These are phyloP conservation scores for Acrodontium crateriforme DNA, from an alignment of 2,329 filamentous ascomycete species.

Conservation along the genomic window DNA sequence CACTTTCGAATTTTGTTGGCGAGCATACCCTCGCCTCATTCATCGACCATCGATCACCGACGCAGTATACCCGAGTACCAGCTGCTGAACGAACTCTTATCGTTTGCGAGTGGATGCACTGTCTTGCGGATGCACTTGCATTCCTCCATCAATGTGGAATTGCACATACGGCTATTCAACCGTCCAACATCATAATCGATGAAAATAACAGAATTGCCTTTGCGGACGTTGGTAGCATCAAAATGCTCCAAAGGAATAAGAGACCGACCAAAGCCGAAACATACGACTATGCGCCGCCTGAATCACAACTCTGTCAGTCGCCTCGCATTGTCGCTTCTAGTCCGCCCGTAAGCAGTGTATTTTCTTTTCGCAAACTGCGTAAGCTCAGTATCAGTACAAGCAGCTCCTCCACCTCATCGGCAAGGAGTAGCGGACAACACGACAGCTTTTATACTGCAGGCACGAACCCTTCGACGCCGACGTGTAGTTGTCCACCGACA, in stretches of 20 bases:
- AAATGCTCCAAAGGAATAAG: conserved; percentile 38
- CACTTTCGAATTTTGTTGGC: conserved; percentile 51
- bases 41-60: conserved; percentile 46
- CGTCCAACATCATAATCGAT: conserved; percentile 56
- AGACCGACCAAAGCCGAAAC: conserved; percentile 50
- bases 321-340: conserved; percentile 23
- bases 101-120: conserved; percentile 62
- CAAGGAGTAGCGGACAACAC: conserved; percentile 16
- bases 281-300: conserved; percentile 62
- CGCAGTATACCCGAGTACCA: conserved; percentile 46
- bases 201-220: conserved; percentile 53
- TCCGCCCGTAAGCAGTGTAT: conserved; percentile 16
- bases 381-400: conserved; percentile 17
- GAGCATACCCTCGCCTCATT: conserved; percentile 56
- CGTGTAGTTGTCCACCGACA: conserved; percentile 14
- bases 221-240: conserved; percentile 41
- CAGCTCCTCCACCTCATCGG: conserved; percentile 20
- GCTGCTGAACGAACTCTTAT: conserved; percentile 47
- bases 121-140: conserved; percentile 53
- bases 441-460: conserved; percentile 15
- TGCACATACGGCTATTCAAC: conserved; percentile 55
- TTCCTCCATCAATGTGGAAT: conserved; percentile 52
- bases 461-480: conserved; percentile 13
- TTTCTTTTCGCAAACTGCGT: conserved; percentile 16
- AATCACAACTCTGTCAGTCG: conserved; percentile 38